These are phyloP conservation scores for Lunasporangiospora selenospora DNA, from an alignment of 192 early-diverging fungal species.

Conservation along the genomic window DNA sequence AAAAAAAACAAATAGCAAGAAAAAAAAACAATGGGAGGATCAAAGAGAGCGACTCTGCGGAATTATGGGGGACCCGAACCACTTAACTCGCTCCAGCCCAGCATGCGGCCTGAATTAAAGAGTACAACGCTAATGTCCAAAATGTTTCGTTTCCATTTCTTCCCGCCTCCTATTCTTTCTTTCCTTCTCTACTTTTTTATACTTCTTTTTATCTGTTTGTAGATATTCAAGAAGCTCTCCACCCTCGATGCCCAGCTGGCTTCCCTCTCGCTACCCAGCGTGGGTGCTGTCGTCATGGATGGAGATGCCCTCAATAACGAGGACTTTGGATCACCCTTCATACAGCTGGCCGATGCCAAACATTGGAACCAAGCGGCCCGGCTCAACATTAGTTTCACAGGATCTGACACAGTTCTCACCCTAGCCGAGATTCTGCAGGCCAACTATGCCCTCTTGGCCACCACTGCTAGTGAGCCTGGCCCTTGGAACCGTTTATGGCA, in stretches of 20 bases:
- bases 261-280: constrained; percentile 15
- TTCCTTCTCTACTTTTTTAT: not conserved
- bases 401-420: constrained; percentile 12
- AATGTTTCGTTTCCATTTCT: not conserved
- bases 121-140: too few relatives aligned
- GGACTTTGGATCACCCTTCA: constrained; percentile 43
- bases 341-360: constrained; percentile 22
- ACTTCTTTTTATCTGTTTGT: not conserved
- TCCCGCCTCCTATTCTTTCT: not conserved
- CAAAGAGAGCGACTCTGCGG: too few relatives aligned
- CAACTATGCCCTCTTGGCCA: constrained; percentile 18
- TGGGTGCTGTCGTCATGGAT: constrained; percentile 40
- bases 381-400: constrained; percentile 31
- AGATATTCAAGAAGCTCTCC: constrained; percentile 27
- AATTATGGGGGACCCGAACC: too few relatives aligned
- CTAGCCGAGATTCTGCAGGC: not conserved
- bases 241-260: constrained; percentile 17
- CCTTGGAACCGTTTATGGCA: constrained; percentile 43
- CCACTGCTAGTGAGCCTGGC: constrained; percentile 16
- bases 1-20: too few relatives aligned
- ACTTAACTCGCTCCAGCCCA: too few relatives aligned
- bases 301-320: constrained; percentile 29
- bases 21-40: not conserved
- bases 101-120: too few relatives aligned
- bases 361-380: constrained; percentile 23